Base-by-base conservation (phyloP, 768 basidiomycete species). In the Termitomyces sp. region DNA sequence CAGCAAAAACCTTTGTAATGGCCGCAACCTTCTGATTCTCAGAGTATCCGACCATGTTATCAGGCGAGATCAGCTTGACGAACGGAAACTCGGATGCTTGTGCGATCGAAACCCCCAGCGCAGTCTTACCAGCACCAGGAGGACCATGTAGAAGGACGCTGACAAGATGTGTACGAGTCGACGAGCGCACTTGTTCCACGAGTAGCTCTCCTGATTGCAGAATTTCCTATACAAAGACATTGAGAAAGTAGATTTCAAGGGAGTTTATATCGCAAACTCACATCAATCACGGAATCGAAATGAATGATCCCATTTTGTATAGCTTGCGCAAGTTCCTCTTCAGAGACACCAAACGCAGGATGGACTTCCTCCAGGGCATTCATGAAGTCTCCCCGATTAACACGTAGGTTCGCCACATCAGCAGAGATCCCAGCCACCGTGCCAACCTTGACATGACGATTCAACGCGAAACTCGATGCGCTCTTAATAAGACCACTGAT, bases 291-390 rank as follows among this genome's bases (percentile, higher is more conserved):
- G 7, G 69, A 59, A 71, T 86, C 87, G 70, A 84, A 97, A 69
- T 94, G 93, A 47, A 98, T 94, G 71, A 98, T 98, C 3, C 97
- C 97, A 69, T 98, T 93, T 73, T 95, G 92, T 23, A 98, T 89
- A 56, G 97, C 94, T 64, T 89, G 86, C 64, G 88, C 82, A 18
- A 99, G 77, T 74, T 99, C 96, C 72, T 96, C 95, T 73, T 98
- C 97, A 1, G 96, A 89, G 2, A 97, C 93, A 84, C 97, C 97
- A 70, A 94, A 99, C 18, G 95, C 93, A 10, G 97, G 93, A 63
- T 94, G 91, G 1, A 98, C 93, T 69, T 99, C 97, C 0, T 93
- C 89, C 51, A 99, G 75, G 0, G 96, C 97, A 67, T 84, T 84
- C 81, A 91, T 74, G 71, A 99, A 99, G 73, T 98, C 97, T 8